phyloP scores from a whole-genome alignment of 345 rosid genomes.

The Boechera stricta region DNA sequence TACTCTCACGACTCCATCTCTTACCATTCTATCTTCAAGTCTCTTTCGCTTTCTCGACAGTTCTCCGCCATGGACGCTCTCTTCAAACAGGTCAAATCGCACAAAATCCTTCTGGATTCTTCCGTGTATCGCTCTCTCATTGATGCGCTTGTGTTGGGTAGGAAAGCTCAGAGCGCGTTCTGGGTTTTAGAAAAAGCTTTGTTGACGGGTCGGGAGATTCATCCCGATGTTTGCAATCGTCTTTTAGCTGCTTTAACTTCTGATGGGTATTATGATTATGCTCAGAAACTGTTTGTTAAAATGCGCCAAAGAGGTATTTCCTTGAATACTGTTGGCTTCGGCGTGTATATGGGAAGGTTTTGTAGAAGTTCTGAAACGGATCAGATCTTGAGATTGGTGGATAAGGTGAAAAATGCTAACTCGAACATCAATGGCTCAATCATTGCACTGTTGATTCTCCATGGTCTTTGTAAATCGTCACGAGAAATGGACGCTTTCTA shows the following conservation, averaged over 20 bases:
- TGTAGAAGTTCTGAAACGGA: conserved; percentile 50
- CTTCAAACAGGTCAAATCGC: conserved; percentile 62
- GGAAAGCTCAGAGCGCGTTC: conserved; percentile 59
- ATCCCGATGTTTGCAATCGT: conserved; percentile 65
- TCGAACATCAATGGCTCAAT: conserved; percentile 70
- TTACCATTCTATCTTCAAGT: conserved; percentile 73
- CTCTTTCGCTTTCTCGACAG: conserved; percentile 72
- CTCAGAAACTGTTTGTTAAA: conserved; percentile 66
- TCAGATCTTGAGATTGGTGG: conserved; percentile 56
- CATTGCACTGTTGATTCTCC: conserved; percentile 67
- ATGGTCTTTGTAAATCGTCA: conserved; percentile 71
- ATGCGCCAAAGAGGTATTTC: conserved; percentile 55
- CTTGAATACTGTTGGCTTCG: conserved; percentile 71
- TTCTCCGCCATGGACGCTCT: conserved; percentile 59
- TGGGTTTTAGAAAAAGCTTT: conserved; percentile 60
- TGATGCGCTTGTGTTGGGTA: conserved; percentile 55
- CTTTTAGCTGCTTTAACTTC: conserved; percentile 68
- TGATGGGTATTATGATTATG: conserved; percentile 57
- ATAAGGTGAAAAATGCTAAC: conserved; percentile 51
- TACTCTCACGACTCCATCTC: conserved; percentile 68
- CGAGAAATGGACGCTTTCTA: conserved; percentile 65
- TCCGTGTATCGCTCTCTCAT: conserved; percentile 56
- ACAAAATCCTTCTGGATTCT: conserved; percentile 58
- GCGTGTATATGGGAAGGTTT: conserved; percentile 67
- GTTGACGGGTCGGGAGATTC: conserved; percentile 45